These are phyloP conservation scores for Gynostemma pentaphyllum DNA, from an alignment of 306 rosid genomes.

Conservation along the genomic window DNA sequence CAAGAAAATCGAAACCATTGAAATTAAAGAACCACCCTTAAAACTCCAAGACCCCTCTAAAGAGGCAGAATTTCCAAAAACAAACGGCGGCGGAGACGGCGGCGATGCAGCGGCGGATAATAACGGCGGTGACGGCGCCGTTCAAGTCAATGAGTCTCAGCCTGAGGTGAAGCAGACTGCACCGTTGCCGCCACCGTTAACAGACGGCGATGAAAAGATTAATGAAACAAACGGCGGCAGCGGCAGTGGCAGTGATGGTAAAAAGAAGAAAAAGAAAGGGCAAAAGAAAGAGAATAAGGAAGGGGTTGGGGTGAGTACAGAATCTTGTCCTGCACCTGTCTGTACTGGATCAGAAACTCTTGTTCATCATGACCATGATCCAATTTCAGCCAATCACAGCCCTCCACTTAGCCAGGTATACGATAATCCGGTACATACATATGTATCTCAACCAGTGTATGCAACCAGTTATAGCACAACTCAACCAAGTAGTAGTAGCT, in stretches of 20 bases:
- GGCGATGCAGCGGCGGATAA: constrained; percentile 12
- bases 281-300: constrained; percentile 19
- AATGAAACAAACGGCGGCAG: too few species aligned
- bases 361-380: constrained; percentile 4
- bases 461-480: constrained; percentile 28
- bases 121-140: neutral
- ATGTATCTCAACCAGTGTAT: constrained; percentile 19
- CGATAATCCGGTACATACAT: constrained; percentile 22
- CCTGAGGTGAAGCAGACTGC: constrained; percentile 25
- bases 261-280: constrained; percentile 40
- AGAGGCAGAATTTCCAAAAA: constrained; percentile 16
- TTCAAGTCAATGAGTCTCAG: constrained; percentile 24
- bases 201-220: constrained; percentile 20
- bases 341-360: constrained; percentile 19
- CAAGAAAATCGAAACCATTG: constrained; percentile 20
- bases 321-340: constrained; percentile 12
- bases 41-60: constrained; percentile 22
- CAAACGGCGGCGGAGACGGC: constrained; percentile 4
- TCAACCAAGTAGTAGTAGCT: constrained; percentile 23
- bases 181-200: constrained; percentile 19
- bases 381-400: constrained; percentile 27
- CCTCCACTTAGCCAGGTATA: constrained; percentile 23
- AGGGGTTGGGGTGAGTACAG: constrained; percentile 10
- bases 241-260: constrained; percentile 22
- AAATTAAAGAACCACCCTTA: constrained; percentile 16